Base-by-base conservation (phyloP, 2,329 filamentous ascomycete genomes). In the Huntiella decipiens region DNA sequence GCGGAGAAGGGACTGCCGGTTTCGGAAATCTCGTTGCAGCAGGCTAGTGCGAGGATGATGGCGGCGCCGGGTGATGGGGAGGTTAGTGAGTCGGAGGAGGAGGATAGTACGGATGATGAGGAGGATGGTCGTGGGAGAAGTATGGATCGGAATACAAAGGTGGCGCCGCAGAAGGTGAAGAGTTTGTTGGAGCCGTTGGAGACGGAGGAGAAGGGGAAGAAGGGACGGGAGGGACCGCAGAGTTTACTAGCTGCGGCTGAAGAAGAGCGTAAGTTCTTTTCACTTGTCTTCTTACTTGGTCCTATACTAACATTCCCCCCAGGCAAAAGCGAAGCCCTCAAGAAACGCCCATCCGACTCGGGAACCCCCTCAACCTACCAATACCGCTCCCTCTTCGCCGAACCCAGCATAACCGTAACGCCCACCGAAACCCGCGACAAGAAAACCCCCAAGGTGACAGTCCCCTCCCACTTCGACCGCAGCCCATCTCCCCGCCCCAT, bases 401-500 rank as follows among this genome's bases (percentile, higher is more conserved):
- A 83, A 43, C 77, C 79, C 2, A 66, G 74, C 51, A 76, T 82
- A 50, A 78, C 71, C 5, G 61, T 81, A 28, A 82, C 75, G 0
- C 22, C 22, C 22, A 28, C 22, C 22, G 22, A 28, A 6, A 28
- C 22, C 22, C 22, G 22, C 22, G 22, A 28, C 22, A 28, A 28
- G 22, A 28, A 28, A 28, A 28, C 22, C 19, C 36, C 32, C 32
- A 49, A 67, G 1, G 69, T 70, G 2, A 73, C 91, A 8, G 87
- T 92, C 58, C 87, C 87, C 1, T 74, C 76, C 8, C 91, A 79
- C 57, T 95, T 87, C 57, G 87, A 94, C 55, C 66, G 77, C 49
- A 68, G 72, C 11, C 74, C 73, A 4, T 66, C 67, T 3, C 63
- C 63, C 2, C 48, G 48, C 3, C 48, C 44, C 6, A 45, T 50